These are phyloP conservation scores for Boletellus ananiceps DNA, from an alignment of 768 basidiomycete species.

Conservation along the genomic window DNA sequence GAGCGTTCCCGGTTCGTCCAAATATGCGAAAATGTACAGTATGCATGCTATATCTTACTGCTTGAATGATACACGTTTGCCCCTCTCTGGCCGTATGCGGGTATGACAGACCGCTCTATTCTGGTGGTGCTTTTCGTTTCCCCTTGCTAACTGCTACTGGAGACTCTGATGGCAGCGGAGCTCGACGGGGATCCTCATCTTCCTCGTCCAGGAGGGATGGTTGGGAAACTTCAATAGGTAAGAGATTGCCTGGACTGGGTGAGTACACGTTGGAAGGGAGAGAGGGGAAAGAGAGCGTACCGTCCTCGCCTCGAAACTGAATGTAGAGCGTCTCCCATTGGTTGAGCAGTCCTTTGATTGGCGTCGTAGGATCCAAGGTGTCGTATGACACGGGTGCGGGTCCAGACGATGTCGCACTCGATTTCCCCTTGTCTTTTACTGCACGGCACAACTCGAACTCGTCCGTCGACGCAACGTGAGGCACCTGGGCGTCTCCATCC, in stretches of 20 bases:
- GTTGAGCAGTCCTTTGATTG: conserved; percentile 47
- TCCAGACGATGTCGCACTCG: conserved; percentile 28
- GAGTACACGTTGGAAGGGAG: background rate
- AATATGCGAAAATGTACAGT: conserved; percentile 12
- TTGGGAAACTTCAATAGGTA: conserved; percentile 55
- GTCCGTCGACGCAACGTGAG: conserved; percentile 30
- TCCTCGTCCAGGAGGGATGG: conserved; percentile 62
- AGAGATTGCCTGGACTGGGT: conserved; percentile 44
- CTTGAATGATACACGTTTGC: conserved; percentile 7
- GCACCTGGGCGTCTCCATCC: conserved; percentile 25
- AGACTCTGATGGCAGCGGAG: conserved; percentile 28
- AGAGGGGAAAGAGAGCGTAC: conserved; percentile 33
- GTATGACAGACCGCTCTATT: conserved; percentile 9
- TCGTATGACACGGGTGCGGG: conserved; percentile 39
- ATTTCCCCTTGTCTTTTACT: conserved; percentile 46
- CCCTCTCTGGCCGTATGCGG: background rate
- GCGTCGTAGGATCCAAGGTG: conserved; percentile 37
- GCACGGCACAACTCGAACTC: conserved; percentile 66
- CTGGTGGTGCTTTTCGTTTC: conserved; percentile 54
- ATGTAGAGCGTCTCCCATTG: conserved; percentile 70
- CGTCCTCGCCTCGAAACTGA: conserved; percentile 58
- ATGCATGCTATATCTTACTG: conserved; percentile 6
- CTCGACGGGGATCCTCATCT: conserved; percentile 39
- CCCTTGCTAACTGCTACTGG: conserved; percentile 40
- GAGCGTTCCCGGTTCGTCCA: background rate